Conservation (phyloP, 176 grass and related monocot species). For the Carex pumila region DNA sequence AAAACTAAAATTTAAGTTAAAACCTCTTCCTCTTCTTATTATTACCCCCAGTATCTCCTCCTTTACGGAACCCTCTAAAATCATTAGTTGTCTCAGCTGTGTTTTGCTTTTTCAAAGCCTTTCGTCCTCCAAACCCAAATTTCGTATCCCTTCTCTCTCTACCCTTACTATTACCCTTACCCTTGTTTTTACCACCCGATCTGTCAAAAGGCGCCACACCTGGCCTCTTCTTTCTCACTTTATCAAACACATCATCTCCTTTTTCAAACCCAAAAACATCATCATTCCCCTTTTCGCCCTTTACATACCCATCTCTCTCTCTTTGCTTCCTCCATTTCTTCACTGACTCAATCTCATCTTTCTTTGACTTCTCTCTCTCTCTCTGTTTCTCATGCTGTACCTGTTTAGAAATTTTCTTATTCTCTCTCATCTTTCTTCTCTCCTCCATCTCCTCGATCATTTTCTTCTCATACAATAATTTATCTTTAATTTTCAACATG, state of each 20-base stretch:
- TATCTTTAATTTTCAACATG: constrained; percentile 90
- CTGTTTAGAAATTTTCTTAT: constrained; percentile 70
- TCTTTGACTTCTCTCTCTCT: constrained; percentile 79
- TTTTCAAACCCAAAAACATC: constrained; percentile 45
- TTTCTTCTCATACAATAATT: constrained; percentile 74
- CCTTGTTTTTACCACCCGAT: constrained; percentile 57
- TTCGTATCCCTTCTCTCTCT: constrained; percentile 55
- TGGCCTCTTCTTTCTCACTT: constrained; percentile 47
- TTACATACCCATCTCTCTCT: constrained; percentile 60
- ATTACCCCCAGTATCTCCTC: constrained; percentile 22
- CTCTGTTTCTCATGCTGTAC: constrained; percentile 70
- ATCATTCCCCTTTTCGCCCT: constrained; percentile 35
- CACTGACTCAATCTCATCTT: constrained; percentile 87
- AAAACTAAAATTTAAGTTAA: constrained; percentile 32
- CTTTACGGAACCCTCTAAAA: constrained; percentile 59
- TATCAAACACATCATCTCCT: constrained; percentile 38
- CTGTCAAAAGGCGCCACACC: constrained; percentile 62
- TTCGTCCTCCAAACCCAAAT: constrained; percentile 76
- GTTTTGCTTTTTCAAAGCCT: constrained; percentile 87
- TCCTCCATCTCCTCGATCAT: constrained; percentile 85
- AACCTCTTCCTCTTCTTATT: constrained; percentile 58
- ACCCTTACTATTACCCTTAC: constrained; percentile 40
- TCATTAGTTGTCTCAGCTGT: constrained; percentile 65
- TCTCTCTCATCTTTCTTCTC: constrained; percentile 77
- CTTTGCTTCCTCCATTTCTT: constrained; percentile 99